Evolutionary conservation across 345 rosid genomes (phyloP), one percentile per base, ranked within the genome.

Genomic region (Brassica juncea): DNA sequence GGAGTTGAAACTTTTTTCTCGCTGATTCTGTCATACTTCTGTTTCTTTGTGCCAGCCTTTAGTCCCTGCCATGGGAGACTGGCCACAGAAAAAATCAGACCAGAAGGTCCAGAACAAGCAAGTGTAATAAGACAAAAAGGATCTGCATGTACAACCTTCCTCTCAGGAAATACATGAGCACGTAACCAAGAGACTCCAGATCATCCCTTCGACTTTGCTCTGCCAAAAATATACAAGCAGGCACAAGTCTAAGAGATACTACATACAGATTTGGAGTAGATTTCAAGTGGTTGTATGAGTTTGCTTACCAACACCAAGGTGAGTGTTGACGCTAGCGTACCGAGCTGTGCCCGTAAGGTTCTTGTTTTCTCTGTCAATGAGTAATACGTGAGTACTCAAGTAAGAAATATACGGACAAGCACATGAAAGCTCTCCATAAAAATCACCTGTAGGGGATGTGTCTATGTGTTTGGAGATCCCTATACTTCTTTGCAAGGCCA

Each of bases 51-150:
- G 30, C 91, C 93, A 52, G 94, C 97, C 85, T 87, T 91, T 73
- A 93, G 84, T 61, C 98, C 98, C 86, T 90, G 98, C 98, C 97
- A 93, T 2, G 98, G 98, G 64, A 94, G 95, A 84, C 95, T 94
- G 80, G 68, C 70, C 54, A 67, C 55, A 57, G 76, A 75, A 52
- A 62, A 27, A 27, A 27, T 27, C 28, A 27, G 27, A 25, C 27
- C 27, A 64, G 82, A 61, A 25, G 27, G 27, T 25, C 58, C 16
- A 71, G 64, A 80, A 25, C 34, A 44, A 76, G 57, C 31, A 66
- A 3, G 7, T 34, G 57, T 3, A n/a, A n/a, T n/a, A n/a, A n/a
- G n/a, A n/a, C n/a, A 12, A 15, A 32, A 12, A 16, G 63, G 58
- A 35, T 62, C 74, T 37, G 44, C 6, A 71, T 65, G 77, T 37